These are phyloP conservation scores for Botryotinia convoluta DNA, from an alignment of 2,329 filamentous ascomycete species.

Conservation along the genomic window DNA sequence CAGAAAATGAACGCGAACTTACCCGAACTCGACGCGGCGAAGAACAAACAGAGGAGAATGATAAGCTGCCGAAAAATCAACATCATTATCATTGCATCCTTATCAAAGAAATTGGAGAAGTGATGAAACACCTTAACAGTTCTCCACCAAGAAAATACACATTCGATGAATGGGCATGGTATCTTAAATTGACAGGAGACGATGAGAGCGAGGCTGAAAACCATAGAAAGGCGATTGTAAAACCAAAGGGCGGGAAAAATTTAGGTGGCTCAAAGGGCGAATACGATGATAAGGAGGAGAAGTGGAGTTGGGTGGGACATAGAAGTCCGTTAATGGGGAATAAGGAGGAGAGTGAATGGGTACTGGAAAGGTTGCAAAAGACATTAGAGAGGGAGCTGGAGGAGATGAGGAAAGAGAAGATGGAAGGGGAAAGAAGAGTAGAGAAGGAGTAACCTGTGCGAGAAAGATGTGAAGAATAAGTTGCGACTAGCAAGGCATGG, in stretches of 20 bases:
- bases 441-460: not conserved
- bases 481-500: not conserved
- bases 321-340: conserved; percentile 67
- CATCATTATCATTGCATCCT: conserved; percentile 61
- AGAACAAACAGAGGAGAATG: conserved; percentile 23
- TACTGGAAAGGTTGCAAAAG: conserved; percentile 61
- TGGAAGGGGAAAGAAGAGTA: conserved; percentile 18
- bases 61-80: conserved; percentile 37
- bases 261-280: conserved; percentile 27
- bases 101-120: conserved; percentile 66
- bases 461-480: not conserved
- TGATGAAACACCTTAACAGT: conserved; percentile 60
- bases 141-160: conserved; percentile 63
- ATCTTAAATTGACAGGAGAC: conserved; percentile 72
- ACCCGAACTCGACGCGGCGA: conserved; percentile 23
- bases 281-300: conserved; percentile 34
- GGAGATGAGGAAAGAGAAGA: conserved; percentile 27
- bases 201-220: conserved; percentile 53
- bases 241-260: conserved; percentile 20
- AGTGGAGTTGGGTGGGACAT: conserved; percentile 73
- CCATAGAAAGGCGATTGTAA: conserved; percentile 44
- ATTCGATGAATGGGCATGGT: conserved; percentile 86
- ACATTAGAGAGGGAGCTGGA: conserved; percentile 47
- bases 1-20: conserved; percentile 25
- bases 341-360: conserved; percentile 69